These are phyloP conservation scores for Xylariaceae sp. DNA, from an alignment of 2,329 filamentous ascomycete species.

Conservation along the genomic window DNA sequence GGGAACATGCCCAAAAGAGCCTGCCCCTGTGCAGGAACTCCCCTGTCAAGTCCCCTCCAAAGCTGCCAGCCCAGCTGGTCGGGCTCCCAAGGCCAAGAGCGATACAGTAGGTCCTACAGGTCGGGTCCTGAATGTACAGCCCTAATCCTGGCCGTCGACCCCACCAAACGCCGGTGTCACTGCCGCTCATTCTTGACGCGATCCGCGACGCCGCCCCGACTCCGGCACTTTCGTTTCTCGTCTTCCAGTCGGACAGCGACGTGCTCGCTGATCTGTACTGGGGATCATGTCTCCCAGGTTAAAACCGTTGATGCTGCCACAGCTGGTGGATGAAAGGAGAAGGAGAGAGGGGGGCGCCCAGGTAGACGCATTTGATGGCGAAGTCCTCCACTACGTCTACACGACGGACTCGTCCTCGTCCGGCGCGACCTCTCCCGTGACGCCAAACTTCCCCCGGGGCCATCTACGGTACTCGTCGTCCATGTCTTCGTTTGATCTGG, in stretches of 20 bases:
- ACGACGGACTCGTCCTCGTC: constrained; percentile 52
- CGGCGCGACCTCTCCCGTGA: constrained; percentile 61
- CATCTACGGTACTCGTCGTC: constrained; percentile 66
- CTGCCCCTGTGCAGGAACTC: too few relatives aligned
- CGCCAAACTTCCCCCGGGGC: constrained; percentile 61
- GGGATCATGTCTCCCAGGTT: constrained; percentile 22
- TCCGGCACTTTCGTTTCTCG: too few relatives aligned
- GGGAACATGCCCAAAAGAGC: background rate
- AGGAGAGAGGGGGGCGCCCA: constrained; percentile 21
- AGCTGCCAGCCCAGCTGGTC: background rate
- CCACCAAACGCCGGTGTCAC: too few relatives aligned
- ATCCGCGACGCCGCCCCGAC: too few relatives aligned
- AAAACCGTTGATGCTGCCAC: constrained; percentile 25
- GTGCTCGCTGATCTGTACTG: constrained; percentile 11
- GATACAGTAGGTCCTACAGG: too few relatives aligned
- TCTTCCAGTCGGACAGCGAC: constrained; percentile 7
- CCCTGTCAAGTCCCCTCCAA: background rate
- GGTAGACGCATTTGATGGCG: background rate
- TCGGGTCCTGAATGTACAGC: too few relatives aligned
- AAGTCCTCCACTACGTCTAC: too few relatives aligned
- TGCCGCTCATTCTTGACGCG: too few relatives aligned
- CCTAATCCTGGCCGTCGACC: constrained; percentile 9
- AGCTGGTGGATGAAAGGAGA: constrained; percentile 23
- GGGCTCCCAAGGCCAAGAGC: constrained; percentile 3
- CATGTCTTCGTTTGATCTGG: constrained; percentile 65